Conservation (phyloP, 257 asterid genomes). For the Solanum infundibuliforme region DNA sequence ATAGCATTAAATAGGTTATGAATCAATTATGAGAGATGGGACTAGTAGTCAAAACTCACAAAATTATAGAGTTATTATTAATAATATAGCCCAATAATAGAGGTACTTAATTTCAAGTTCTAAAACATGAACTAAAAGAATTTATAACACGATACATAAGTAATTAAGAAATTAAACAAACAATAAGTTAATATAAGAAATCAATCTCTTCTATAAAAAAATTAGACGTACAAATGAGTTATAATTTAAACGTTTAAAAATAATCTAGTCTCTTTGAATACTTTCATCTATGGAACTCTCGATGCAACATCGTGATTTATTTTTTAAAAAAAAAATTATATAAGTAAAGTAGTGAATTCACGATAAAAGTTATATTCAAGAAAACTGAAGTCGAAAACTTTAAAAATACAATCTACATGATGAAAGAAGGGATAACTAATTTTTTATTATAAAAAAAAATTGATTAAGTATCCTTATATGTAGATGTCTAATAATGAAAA, state of each 20-base stretch:
- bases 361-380: too few species aligned
- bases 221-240: too few species aligned
- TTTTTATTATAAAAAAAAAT: too few species aligned
- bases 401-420: background rate
- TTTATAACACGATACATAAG: background rate
- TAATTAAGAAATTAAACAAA: background rate
- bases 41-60: background rate
- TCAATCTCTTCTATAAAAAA: background rate
- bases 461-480: too few species aligned
- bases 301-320: too few species aligned
- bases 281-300: background rate
- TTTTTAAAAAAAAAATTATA: too few species aligned
- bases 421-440: background rate
- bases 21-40: background rate
- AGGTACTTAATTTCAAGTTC: background rate
- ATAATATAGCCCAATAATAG: background rate
- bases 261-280: too few species aligned
- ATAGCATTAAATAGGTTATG: conserved; percentile 22
- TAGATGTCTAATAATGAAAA: too few species aligned
- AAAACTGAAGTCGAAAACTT: too few species aligned
- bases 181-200: background rate
- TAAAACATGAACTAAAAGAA: background rate
- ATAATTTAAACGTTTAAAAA: too few species aligned
- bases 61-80: background rate
- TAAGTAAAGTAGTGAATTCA: too few species aligned